Evolutionary conservation across 2,329 filamentous ascomycete genomes (phyloP).

Genomic region (Aspergillus japonicus): DNA sequence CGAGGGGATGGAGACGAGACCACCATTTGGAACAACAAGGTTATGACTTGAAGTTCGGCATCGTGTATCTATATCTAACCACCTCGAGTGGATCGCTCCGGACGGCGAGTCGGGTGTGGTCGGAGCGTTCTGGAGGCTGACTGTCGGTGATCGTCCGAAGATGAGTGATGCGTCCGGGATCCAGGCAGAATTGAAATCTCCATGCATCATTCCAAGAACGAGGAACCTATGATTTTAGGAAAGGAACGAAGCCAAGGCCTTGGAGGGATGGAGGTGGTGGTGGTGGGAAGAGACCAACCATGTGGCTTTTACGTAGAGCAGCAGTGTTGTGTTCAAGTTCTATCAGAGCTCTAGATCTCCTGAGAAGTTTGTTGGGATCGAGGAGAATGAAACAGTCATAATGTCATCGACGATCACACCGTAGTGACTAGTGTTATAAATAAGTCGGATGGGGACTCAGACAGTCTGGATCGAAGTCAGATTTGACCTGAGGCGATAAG

Average conservation of each 20-base stretch:
- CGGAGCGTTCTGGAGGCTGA: slow-evolving; percentile 13
- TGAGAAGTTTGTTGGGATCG: slow-evolving; percentile 2
- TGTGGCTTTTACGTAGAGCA: slow-evolving; percentile 18
- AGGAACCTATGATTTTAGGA: slow-evolving; percentile 13
- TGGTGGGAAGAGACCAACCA: slow-evolving; percentile 8
- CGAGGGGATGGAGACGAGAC: neutral
- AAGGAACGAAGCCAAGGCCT: slow-evolving; percentile 17
- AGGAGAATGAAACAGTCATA: neutral
- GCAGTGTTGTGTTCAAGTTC: slow-evolving; percentile 13
- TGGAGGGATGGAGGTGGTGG: slow-evolving; percentile 9
- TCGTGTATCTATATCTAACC: slow-evolving; percentile 12
- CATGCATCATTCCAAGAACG: slow-evolving; percentile 8
- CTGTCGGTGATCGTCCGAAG: slow-evolving; percentile 10
- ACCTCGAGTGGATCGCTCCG: slow-evolving; percentile 8
- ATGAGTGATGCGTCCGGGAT: slow-evolving; percentile 14
- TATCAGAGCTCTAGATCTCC: slow-evolving; percentile 11
- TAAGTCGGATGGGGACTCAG: neutral
- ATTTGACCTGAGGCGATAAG: neutral
- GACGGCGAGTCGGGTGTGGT: slow-evolving; percentile 15
- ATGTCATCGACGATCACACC: neutral
- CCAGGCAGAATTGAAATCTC: slow-evolving; percentile 16
- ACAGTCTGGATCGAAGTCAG: neutral
- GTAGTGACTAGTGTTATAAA: slow-evolving; percentile 1
- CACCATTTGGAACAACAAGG: neutral
- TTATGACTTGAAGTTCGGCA: neutral